phyloP scores from a whole-genome alignment of 305 asterid genomes.

The Fraxinus velutina region DNA sequence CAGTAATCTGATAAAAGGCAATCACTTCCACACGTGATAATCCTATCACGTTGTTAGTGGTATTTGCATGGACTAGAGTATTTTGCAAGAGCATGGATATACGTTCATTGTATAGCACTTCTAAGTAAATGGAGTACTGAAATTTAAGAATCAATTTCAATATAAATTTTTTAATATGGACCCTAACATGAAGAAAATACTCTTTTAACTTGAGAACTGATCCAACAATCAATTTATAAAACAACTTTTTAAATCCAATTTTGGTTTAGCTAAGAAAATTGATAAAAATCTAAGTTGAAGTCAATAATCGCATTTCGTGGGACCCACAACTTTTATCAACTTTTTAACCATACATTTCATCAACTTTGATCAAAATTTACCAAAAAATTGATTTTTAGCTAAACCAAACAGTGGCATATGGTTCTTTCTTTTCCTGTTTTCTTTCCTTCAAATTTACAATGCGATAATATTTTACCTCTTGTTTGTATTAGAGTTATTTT shows the following conservation, averaged over 20 bases:
- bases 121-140: neutral
- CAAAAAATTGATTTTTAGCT: neutral
- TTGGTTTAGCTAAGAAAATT: neutral
- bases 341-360: neutral
- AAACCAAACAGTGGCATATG: neutral
- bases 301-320: neutral
- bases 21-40: neutral
- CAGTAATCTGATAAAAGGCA: neutral
- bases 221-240: neutral
- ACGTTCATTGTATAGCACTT: neutral
- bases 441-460: neutral
- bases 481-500: neutral
- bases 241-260: neutral
- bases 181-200: neutral
- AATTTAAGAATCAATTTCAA: neutral
- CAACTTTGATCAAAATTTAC: neutral
- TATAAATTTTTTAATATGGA: neutral
- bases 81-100: neutral
- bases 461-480: neutral
- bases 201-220: neutral
- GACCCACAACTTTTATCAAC: neutral
- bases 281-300: neutral
- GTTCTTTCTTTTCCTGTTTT: constrained; percentile 11
- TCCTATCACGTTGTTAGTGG: constrained; percentile 1
- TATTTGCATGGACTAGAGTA: neutral